These are phyloP conservation scores for Porodaedalea pini DNA, from an alignment of 1,284 basidiomycete species.

Conservation along the genomic window DNA sequence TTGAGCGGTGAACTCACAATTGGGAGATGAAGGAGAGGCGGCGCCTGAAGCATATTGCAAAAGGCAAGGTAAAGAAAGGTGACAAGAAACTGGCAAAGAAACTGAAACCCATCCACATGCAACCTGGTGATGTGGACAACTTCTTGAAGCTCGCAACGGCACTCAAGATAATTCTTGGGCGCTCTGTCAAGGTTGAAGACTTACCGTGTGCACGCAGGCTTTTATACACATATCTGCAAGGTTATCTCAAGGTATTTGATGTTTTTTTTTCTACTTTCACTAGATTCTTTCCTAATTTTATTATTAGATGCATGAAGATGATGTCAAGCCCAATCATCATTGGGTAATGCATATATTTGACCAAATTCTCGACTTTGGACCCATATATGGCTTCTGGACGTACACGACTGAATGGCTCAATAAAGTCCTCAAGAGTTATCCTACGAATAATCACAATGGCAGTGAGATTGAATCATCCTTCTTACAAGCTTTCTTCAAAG, in stretches of 20 bases:
- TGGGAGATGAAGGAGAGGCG: conserved; percentile 18
- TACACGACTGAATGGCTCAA: conserved; percentile 23
- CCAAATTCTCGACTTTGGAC: conserved; percentile 22
- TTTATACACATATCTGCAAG: conserved; percentile 17
- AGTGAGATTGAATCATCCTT: conserved; percentile 18
- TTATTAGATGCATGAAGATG: conserved; percentile 16
- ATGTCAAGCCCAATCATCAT: conserved; percentile 22
- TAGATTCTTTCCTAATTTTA: background rate
- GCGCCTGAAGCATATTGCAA: background rate
- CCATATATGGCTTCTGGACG: conserved; percentile 23
- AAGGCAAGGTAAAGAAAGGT: background rate
- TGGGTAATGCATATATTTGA: conserved; percentile 19
- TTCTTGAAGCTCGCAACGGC: conserved; percentile 20
- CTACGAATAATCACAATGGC: conserved; percentile 19
- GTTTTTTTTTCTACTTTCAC: background rate
- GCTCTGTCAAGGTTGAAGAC: conserved; percentile 4
- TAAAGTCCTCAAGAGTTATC: conserved; percentile 21
- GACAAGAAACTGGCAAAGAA: background rate
- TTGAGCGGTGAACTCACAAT: conserved; percentile 1
- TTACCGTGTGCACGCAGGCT: conserved; percentile 12
- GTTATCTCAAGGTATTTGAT: conserved; percentile 16
- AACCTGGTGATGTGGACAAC: conserved; percentile 12
- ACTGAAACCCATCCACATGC: background rate
- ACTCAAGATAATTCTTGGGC: conserved; percentile 20
- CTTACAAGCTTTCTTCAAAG: conserved; percentile 5